phyloP scores from a whole-genome alignment of 257 asterid species.

The Nicotiana sylvestris region DNA sequence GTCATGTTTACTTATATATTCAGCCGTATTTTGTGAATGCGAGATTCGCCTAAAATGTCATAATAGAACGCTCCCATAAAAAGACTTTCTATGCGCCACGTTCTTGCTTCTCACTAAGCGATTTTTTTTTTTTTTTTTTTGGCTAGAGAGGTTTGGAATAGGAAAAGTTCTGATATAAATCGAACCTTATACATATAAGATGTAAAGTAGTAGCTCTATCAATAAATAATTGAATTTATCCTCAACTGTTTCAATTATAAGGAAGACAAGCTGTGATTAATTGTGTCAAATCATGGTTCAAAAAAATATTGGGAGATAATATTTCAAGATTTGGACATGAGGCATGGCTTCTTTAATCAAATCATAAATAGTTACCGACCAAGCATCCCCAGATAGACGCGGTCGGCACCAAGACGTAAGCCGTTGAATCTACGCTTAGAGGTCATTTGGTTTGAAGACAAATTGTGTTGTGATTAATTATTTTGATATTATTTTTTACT shows the following conservation, averaged over 20 bases:
- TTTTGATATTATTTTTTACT: too few species aligned
- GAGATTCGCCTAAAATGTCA: too few species aligned
- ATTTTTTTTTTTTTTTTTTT: too few species aligned
- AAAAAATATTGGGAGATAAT: background rate
- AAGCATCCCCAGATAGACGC: background rate
- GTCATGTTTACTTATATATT: too few species aligned
- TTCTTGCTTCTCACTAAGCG: too few species aligned
- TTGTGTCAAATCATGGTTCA: background rate
- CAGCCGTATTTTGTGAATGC: too few species aligned
- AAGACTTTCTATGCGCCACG: too few species aligned
- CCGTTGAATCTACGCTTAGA: background rate
- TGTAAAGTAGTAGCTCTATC: background rate
- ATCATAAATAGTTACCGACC: background rate
- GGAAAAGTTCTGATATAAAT: too few species aligned
- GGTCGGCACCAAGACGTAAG: background rate
- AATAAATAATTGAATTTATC: background rate
- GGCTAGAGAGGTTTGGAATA: too few species aligned
- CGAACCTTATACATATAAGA: background rate
- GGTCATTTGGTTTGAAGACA: too few species aligned
- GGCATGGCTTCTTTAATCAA: background rate
- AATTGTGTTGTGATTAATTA: too few species aligned
- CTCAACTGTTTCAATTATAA: background rate
- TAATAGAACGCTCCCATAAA: too few species aligned
- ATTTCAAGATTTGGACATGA: background rate
- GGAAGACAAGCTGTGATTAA: background rate